Evolutionary conservation across 176 grass and related monocot species (phyloP).

Genomic region (Panicum miliaceum): DNA sequence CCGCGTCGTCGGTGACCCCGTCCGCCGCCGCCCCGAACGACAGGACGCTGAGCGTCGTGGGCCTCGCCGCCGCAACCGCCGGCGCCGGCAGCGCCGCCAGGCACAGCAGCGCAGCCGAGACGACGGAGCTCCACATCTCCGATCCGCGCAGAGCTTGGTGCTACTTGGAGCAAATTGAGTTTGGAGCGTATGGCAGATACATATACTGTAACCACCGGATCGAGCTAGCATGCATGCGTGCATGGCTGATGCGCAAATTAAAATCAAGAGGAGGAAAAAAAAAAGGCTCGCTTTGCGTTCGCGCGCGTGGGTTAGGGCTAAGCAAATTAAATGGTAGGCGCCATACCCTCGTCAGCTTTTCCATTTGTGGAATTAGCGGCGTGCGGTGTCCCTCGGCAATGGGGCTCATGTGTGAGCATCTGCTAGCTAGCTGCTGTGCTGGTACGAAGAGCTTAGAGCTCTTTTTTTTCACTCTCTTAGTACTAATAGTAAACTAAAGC

Average conservation of each 20-base stretch:
- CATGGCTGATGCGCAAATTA: not conserved
- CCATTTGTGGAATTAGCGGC: not conserved
- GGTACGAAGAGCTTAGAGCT: too few relatives aligned
- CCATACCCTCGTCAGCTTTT: slow-evolving; percentile 40
- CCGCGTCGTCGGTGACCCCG: slow-evolving; percentile 62
- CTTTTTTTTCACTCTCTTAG: too few relatives aligned
- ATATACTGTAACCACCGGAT: not conserved
- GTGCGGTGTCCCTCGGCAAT: not conserved
- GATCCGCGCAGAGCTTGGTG: not conserved
- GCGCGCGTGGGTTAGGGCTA: slow-evolving; percentile 11
- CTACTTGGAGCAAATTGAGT: not conserved
- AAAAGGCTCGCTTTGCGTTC: not conserved
- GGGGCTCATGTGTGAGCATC: slow-evolving; percentile 25
- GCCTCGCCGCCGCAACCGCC: not conserved
- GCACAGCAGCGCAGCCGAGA: slow-evolving; percentile 19
- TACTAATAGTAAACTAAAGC: too few relatives aligned
- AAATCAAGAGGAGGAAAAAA: not conserved
- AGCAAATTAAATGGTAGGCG: slow-evolving; percentile 27
- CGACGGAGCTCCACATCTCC: slow-evolving; percentile 11
- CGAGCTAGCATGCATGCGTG: not conserved
- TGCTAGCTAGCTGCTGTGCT: not conserved
- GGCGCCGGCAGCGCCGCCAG: not conserved
- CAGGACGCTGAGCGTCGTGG: slow-evolving; percentile 41
- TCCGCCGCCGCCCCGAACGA: slow-evolving; percentile 69
- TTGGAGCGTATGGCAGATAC: not conserved